Percentiles rank a stretch among this genome's conserved stretches.
phyloP scores from a whole-genome alignment of 495 filamentous ascomycete genomes.

The Thozetella sp. region DNA sequence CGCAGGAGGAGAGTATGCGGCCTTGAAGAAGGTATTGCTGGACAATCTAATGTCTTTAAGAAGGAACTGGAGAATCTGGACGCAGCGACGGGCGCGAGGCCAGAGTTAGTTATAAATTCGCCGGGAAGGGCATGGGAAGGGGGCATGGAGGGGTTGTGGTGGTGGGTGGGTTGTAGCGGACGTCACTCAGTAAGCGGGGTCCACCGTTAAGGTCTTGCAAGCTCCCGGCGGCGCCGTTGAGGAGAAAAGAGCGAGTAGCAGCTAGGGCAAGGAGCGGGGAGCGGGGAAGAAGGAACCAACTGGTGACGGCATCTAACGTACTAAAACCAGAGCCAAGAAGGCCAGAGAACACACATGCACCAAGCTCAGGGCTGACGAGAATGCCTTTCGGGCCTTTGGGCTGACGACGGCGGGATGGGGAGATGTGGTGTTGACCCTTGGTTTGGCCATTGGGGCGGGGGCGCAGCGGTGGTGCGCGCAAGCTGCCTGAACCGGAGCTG shows the following conservation, averaged over 20 bases:
- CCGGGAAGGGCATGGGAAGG: slow-evolving; percentile 1
- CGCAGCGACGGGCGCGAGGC: neutral
- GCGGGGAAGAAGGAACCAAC: slow-evolving; percentile 16
- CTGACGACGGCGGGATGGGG: neutral
- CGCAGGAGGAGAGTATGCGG: slow-evolving; percentile 42
- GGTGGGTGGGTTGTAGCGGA: slow-evolving; percentile 18
- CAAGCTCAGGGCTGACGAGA: slow-evolving; percentile 10
- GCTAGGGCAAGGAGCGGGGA: neutral
- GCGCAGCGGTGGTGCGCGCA: neutral
- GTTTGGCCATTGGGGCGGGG: neutral
- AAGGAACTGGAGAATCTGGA: slow-evolving; percentile 25
- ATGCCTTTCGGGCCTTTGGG: neutral
- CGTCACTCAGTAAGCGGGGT: slow-evolving; percentile 7
- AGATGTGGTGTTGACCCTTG: neutral
- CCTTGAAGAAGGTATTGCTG: slow-evolving; percentile 27
- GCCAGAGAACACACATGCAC: slow-evolving; percentile 41
- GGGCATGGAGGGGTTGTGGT: slow-evolving; percentile 10
- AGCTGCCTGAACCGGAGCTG: neutral
- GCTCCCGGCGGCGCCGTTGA: slow-evolving; percentile 19
- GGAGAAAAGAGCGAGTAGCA: neutral
- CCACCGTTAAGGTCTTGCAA: too few species aligned
- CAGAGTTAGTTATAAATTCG: slow-evolving; percentile 14
- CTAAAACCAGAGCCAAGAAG: slow-evolving; percentile 43
- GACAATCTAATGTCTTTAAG: slow-evolving; percentile 32
- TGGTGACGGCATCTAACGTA: slow-evolving; percentile 39